A percentile compares a stretch with the other conserved stretches of the same genome.
phyloP scores from a whole-genome alignment of 2,329 filamentous ascomycete genomes.

The Cordyceps tenuipes region DNA sequence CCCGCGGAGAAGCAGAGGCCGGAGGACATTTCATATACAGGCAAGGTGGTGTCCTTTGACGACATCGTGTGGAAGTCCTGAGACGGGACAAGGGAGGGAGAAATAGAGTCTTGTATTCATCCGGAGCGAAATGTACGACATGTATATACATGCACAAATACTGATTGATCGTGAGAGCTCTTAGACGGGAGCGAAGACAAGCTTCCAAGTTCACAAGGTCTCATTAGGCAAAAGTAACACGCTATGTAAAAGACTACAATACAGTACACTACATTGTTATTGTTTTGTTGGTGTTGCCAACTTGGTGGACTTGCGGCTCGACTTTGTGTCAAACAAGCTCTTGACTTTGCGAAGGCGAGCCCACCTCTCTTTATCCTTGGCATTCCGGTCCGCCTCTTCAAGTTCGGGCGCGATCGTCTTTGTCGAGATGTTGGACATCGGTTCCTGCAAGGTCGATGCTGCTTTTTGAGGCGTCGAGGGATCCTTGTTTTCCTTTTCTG shows the following conservation, averaged over 20 bases:
- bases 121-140: no score
- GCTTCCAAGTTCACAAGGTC: background rate
- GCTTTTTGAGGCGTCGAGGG: constrained; percentile 17
- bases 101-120: background rate
- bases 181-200: background rate
- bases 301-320: constrained; percentile 37
- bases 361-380: constrained; percentile 66
- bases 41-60: constrained; percentile 31
- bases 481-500: constrained; percentile 14
- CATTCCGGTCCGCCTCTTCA: constrained; percentile 38
- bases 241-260: constrained; percentile 11
- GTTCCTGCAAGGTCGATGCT: background rate
- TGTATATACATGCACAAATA: no score
- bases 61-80: constrained; percentile 27
- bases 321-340: constrained; percentile 61
- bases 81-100: background rate
- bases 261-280: background rate
- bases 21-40: constrained; percentile 27
- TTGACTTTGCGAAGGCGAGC: constrained; percentile 62
- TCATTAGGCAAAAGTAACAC: background rate
- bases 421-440: background rate
- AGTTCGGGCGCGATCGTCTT: constrained; percentile 18
- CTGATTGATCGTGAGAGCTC: no score
- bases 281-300: constrained; percentile 6
- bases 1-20: constrained; percentile 22